These are phyloP conservation scores for Suhomyces tanzawaensis DNA, from an alignment of 805 yeast species.

Conservation along the genomic window DNA sequence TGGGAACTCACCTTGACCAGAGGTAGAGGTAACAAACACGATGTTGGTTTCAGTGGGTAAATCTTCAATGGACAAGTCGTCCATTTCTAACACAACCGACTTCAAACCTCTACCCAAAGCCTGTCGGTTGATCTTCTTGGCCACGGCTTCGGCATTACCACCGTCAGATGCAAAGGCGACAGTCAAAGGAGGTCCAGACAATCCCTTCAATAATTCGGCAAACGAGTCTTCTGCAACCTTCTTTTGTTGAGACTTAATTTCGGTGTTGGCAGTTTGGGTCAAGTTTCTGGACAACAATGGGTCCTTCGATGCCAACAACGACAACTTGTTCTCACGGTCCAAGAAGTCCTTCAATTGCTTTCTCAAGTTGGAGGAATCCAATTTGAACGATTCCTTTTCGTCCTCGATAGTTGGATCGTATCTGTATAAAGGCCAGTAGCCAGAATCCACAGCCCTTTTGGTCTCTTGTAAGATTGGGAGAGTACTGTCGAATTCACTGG, in stretches of 20 bases:
- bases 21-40: constrained; percentile 68
- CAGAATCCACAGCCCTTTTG: constrained; percentile 84
- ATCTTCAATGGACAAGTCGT: constrained; percentile 70
- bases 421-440: constrained; percentile 96
- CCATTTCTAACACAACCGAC: constrained; percentile 64
- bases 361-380: constrained; percentile 81
- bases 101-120: constrained; percentile 79
- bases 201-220: constrained; percentile 73
- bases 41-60: constrained; percentile 68
- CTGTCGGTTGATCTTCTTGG: constrained; percentile 72
- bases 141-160: constrained; percentile 82
- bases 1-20: constrained; percentile 87
- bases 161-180: constrained; percentile 90
- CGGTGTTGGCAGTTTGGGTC: constrained; percentile 56
- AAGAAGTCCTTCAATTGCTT: constrained; percentile 75
- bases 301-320: constrained; percentile 64
- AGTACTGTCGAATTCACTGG: constrained; percentile 61
- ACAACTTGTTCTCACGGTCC: constrained; percentile 85
- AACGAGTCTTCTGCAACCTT: constrained; percentile 74
- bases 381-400: constrained; percentile 59
- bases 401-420: constrained; percentile 63
- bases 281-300: constrained; percentile 80
- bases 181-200: constrained; percentile 89
- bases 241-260: constrained; percentile 57
- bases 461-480: constrained; percentile 80